These are phyloP conservation scores for Exophiala xenobiotica DNA, from an alignment of 2,329 filamentous ascomycete species.

Conservation along the genomic window DNA sequence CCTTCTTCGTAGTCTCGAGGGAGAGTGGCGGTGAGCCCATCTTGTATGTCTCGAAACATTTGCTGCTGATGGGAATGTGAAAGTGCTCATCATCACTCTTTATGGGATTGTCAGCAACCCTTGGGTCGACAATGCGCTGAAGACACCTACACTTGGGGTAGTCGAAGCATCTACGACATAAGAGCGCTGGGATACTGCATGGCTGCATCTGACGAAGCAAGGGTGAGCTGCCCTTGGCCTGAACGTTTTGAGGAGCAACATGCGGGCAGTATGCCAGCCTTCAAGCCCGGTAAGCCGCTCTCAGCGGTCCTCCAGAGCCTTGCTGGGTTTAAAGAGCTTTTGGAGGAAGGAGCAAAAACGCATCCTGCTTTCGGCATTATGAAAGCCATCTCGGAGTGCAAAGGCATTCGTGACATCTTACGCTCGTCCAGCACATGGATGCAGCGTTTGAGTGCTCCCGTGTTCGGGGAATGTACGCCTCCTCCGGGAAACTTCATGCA, in stretches of 20 bases:
- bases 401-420: too few relatives aligned
- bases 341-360: too few relatives aligned
- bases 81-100: constrained; percentile 94
- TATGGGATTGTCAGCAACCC: constrained; percentile 14
- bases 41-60: constrained; percentile 99
- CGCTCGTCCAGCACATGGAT: too few relatives aligned
- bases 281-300: too few relatives aligned
- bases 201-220: not conserved
- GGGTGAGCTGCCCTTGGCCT: not conserved
- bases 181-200: not conserved
- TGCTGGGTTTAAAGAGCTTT: too few relatives aligned
- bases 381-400: too few relatives aligned
- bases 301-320: too few relatives aligned
- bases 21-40: constrained; percentile 94
- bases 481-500: too few relatives aligned
- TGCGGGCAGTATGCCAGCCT: not conserved
- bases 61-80: constrained; percentile 87
- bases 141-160: not conserved
- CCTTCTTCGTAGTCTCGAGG: constrained; percentile 90
- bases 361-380: too few relatives aligned
- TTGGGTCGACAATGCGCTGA: too few relatives aligned
- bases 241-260: not conserved
- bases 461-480: too few relatives aligned
- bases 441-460: too few relatives aligned
- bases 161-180: not conserved